Evolutionary conservation across 441 rosid genomes (phyloP).

Genomic region (Flueggea neowawraea): DNA sequence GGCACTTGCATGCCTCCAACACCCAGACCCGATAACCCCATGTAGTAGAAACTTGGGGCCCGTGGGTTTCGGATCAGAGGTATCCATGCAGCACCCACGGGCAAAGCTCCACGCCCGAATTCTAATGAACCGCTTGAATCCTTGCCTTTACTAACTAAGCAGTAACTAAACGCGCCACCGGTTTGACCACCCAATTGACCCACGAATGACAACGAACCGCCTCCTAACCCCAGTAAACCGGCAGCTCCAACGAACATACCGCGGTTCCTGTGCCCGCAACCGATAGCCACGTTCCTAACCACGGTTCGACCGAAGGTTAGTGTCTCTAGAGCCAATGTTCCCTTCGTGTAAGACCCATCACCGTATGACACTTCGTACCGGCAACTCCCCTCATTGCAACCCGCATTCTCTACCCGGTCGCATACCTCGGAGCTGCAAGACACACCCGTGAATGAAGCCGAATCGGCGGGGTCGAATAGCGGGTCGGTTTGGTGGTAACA

Average conservation of each 20-base stretch:
- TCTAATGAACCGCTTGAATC: conserved; percentile 68
- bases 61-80: conserved; percentile 74
- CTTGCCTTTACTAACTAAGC: conserved; percentile 71
- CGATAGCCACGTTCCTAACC: conserved; percentile 69
- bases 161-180: conserved; percentile 86
- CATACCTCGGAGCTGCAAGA: conserved; percentile 77
- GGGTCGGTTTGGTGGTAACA: conserved; percentile 95
- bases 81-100: conserved; percentile 94
- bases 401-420: conserved; percentile 63
- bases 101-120: conserved; percentile 78
- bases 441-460: conserved; percentile 73
- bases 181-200: conserved; percentile 87
- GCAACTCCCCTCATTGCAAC: conserved; percentile 72
- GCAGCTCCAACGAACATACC: conserved; percentile 98
- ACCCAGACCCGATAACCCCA: conserved; percentile 81
- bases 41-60: conserved; percentile 80
- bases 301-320: conserved; percentile 61
- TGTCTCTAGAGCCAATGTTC: conserved; percentile 77
- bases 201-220: conserved; percentile 84
- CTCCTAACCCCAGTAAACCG: conserved; percentile 86
- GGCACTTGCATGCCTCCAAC: conserved; percentile 65
- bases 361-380: conserved; percentile 90
- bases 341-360: conserved; percentile 89
- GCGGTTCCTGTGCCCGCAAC: conserved; percentile 78
- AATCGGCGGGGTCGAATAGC: conserved; percentile 75